Base-by-base conservation (phyloP, 1,139 yeast species). In the Yamadazyma epiphylla region DNA sequence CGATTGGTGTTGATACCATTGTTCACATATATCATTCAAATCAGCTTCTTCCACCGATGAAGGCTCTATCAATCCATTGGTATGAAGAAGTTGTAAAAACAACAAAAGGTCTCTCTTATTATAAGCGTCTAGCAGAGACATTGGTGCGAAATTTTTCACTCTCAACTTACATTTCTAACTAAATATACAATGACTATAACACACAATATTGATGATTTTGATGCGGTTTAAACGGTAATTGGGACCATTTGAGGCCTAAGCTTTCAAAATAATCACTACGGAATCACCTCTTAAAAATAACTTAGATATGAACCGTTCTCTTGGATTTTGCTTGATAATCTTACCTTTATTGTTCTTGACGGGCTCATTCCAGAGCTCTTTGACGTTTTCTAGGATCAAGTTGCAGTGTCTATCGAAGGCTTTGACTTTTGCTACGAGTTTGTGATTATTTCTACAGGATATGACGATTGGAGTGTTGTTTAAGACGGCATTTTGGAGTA, bases 371-470 rank as follows among this genome's bases (percentile, higher is more conserved):
- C 95, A 87, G 47, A 87, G 64, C 52, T 91, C 98, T 53, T 85
- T 87, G 25, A 91, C 97, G 48, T 88, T 87, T 49, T 87, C 96
- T 43, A 91, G 63, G 6, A 91, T 81, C 83, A 91, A 77, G 55
- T 91, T 91, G 40, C 96, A 83, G 57, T 91, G 99, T 49, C 96
- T 79, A 54, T 91, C 99, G 54, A 88, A 94, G 0, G 97, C 97
- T 51, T 85, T 84, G 29, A 91, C 94, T 43, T 85, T 77, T 2
- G 91, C 96, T 17, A 91, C 73, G 27, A 91, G 69, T 57, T 91
- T 91, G 51, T 88, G 96, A 57, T 89, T 89, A 55, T 91, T 91
- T 49, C 99, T 74, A 41, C 95, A 77, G 16, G 96, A 86, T 44
- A 91, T 85, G 35, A 91, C 76, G 4, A 94, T 86, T 16, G 89